These are phyloP conservation scores for Strobilomyces echinocephalus DNA, from an alignment of 768 basidiomycete genomes.

Conservation along the genomic window DNA sequence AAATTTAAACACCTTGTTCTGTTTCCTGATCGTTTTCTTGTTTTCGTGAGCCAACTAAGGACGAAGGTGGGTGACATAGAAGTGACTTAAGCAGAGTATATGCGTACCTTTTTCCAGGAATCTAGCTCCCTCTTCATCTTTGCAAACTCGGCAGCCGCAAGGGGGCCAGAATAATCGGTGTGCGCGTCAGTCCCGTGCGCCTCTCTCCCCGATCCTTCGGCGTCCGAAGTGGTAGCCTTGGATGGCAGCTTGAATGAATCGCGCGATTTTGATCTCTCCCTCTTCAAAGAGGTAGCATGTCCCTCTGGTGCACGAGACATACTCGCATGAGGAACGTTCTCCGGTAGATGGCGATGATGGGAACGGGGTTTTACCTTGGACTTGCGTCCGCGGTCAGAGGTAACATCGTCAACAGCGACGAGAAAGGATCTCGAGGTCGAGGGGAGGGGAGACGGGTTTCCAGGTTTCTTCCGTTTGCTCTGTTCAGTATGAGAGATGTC, in stretches of 20 bases:
- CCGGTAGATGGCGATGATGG: slow-evolving; percentile 21
- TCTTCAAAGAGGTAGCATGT: slow-evolving; percentile 11
- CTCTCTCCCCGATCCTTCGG: slow-evolving; percentile 24
- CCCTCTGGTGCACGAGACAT: slow-evolving; percentile 9
- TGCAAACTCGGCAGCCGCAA: slow-evolving; percentile 47
- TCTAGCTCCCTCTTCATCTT: slow-evolving; percentile 57
- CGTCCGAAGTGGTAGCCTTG: slow-evolving; percentile 29
- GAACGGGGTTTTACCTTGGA: slow-evolving; percentile 25
- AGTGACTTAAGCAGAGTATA: not conserved
- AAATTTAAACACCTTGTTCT: slow-evolving; percentile 45
- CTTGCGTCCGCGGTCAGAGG: slow-evolving; percentile 31
- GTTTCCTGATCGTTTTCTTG: slow-evolving; percentile 50
- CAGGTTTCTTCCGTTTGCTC: slow-evolving; percentile 31
- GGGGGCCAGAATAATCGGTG: slow-evolving; percentile 28
- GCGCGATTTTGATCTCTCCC: slow-evolving; percentile 35
- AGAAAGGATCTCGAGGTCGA: slow-evolving; percentile 24
- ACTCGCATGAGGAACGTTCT: slow-evolving; percentile 13
- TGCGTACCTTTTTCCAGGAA: slow-evolving; percentile 41
- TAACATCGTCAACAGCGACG: slow-evolving; percentile 25
- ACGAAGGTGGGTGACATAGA: slow-evolving; percentile 1
- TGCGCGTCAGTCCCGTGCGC: slow-evolving; percentile 13
- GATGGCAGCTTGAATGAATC: slow-evolving; percentile 23
- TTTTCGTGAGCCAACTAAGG: slow-evolving; percentile 37
- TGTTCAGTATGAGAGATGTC: slow-evolving; percentile 22
- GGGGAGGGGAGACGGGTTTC: slow-evolving; percentile 11